These are phyloP conservation scores for Mycosphaerella sp. DNA, from an alignment of 2,329 filamentous ascomycete species.

Conservation along the genomic window DNA sequence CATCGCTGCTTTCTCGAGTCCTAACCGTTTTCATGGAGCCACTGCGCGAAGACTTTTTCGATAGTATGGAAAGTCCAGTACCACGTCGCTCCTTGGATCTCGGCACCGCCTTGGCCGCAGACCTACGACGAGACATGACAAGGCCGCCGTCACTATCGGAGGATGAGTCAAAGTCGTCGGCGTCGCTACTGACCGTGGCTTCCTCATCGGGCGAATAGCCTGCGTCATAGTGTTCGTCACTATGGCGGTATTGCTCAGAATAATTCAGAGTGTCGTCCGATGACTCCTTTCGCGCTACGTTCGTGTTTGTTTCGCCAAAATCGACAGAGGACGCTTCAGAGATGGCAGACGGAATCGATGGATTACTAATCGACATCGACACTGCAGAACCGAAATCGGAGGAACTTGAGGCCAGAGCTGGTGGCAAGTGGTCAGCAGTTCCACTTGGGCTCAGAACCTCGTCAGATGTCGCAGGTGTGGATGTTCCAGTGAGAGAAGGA, in stretches of 20 bases:
- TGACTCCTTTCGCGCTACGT: conserved; percentile 34
- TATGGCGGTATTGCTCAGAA: conserved; percentile 22
- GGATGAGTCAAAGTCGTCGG: conserved; percentile 37
- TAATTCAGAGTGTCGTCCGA: conserved; percentile 35
- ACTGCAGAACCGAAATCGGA: conserved; percentile 45
- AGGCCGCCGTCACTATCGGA: conserved; percentile 37
- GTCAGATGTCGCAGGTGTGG: conserved; percentile 29
- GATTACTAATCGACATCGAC: conserved; percentile 47
- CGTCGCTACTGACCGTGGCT: conserved; percentile 37
- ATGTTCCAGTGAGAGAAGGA: conserved; percentile 20
- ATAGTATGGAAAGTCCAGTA: conserved; percentile 30
- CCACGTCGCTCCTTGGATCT: conserved; percentile 25
- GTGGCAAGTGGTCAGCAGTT: conserved; percentile 24
- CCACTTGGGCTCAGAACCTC: conserved; percentile 38
- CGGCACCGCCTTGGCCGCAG: conserved; percentile 20
- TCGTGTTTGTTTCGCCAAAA: conserved; percentile 27
- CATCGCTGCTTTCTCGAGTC: conserved; percentile 28
- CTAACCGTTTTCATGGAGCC: conserved; percentile 47
- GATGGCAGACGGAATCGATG: conserved; percentile 47
- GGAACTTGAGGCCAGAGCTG: conserved; percentile 40
- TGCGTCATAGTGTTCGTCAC: conserved; percentile 27
- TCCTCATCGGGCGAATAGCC: conserved; percentile 32
- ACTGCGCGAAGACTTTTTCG: conserved; percentile 41
- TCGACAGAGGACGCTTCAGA: conserved; percentile 44
- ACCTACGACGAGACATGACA: conserved; percentile 35